These are phyloP conservation scores for Hypomontagnella monticulosa DNA, from an alignment of 495 filamentous ascomycete genomes.

Conservation along the genomic window DNA sequence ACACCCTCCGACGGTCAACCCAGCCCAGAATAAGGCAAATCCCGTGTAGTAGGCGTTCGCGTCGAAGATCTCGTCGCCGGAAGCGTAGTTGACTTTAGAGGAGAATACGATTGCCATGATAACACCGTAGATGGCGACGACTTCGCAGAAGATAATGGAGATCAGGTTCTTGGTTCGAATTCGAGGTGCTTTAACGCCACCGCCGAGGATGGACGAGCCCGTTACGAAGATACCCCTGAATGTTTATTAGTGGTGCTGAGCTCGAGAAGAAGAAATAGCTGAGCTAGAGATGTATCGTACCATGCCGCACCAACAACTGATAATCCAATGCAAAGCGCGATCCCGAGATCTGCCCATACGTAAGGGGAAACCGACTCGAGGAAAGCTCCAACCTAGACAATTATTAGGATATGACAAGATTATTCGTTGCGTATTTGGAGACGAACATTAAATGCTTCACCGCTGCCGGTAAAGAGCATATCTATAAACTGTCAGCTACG, in stretches of 20 bases:
- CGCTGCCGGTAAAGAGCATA: conserved; percentile 96
- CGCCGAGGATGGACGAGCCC: conserved; percentile 97
- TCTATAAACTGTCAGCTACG: conserved; percentile 68
- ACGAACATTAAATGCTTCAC: conserved; percentile 95
- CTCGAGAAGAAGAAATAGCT: conserved; percentile 6
- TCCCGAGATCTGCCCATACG: conserved; percentile 90
- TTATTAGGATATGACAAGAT: conserved; percentile 43
- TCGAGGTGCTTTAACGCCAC: conserved; percentile 92
- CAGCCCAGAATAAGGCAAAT: conserved; percentile 95
- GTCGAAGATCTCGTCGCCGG: conserved; percentile 69
- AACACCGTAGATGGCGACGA: conserved; percentile 99
- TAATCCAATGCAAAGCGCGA: conserved; percentile 92
- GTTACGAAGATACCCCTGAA: conserved; percentile 98
- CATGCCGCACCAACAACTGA: conserved; percentile 98
- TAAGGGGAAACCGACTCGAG: conserved; percentile 94
- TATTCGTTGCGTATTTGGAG: conserved; percentile 8
- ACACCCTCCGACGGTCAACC: conserved; percentile 91
- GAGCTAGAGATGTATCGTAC: conserved; percentile 61
- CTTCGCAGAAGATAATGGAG: conserved; percentile 99
- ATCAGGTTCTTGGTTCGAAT: conserved; percentile 99
- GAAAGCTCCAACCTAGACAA: conserved; percentile 83
- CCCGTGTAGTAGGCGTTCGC: conserved; percentile 91
- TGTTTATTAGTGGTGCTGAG: conserved; percentile 11
- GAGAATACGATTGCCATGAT: conserved; percentile 99
- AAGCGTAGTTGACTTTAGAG: conserved; percentile 77